Evolutionary conservation across 2,329 filamentous ascomycete genomes (phyloP).

Genomic region (Dactylonectria macrodidyma): DNA sequence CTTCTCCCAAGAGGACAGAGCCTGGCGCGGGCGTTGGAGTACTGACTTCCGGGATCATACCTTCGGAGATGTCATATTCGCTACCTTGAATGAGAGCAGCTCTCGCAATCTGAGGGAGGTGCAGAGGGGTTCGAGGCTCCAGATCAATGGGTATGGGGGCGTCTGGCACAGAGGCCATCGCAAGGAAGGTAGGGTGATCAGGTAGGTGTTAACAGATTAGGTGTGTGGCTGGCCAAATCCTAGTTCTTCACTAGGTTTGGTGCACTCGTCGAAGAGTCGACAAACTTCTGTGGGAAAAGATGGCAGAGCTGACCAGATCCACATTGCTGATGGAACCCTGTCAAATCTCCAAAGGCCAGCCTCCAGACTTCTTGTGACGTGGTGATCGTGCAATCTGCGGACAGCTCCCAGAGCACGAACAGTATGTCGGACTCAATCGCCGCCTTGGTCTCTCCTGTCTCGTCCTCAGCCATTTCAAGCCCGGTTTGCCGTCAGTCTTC

Average conservation of each 20-base stretch:
- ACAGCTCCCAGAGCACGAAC: too few relatives aligned
- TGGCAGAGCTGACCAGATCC: too few relatives aligned
- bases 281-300: too few relatives aligned
- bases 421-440: too few relatives aligned
- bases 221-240: not conserved
- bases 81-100: not conserved
- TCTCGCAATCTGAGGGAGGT: not conserved
- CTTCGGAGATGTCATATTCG: not conserved
- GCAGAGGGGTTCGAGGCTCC: not conserved
- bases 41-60: not conserved
- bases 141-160: not conserved
- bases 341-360: too few relatives aligned
- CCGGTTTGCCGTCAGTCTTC: too few relatives aligned
- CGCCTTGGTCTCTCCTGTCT: too few relatives aligned
- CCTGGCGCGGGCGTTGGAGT: not conserved
- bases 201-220: not conserved
- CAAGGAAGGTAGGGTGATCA: not conserved
- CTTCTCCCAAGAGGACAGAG: not conserved
- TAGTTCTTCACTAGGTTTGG: not conserved
- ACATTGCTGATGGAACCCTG: too few relatives aligned
- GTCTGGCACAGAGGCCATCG: not conserved
- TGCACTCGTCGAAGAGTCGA: too few relatives aligned
- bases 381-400: too few relatives aligned
- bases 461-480: too few relatives aligned
- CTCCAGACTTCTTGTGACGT: too few relatives aligned